These are phyloP conservation scores for Solanum infundibuliforme DNA, from an alignment of 257 asterid genomes.

Conservation along the genomic window DNA sequence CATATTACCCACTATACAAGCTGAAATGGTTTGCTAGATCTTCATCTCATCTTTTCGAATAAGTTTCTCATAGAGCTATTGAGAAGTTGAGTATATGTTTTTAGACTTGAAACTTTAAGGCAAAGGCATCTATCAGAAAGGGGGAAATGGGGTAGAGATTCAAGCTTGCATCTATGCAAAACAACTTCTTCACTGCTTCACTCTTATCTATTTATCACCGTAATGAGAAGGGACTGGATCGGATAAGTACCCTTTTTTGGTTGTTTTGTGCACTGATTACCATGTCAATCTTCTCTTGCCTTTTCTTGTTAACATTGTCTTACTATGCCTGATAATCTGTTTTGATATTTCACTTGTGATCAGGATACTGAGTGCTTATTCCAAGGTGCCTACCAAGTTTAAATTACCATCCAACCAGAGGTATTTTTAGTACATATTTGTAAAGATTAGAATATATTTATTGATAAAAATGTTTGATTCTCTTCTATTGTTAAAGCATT, in stretches of 20 bases:
- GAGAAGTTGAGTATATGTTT: not conserved
- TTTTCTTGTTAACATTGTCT: not conserved
- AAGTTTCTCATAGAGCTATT: not conserved
- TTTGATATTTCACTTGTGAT: not conserved
- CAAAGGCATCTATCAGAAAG: not conserved
- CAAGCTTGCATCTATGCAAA: not conserved
- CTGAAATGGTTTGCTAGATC: not conserved
- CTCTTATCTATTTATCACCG: not conserved
- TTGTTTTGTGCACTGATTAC: not conserved
- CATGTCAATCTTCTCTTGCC: not conserved
- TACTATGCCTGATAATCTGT: not conserved
- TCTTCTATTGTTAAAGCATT: not conserved
- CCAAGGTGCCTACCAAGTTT: constrained; percentile 63
- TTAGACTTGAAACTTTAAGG: not conserved
- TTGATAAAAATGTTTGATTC: not conserved
- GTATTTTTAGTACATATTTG: constrained; percentile 19
- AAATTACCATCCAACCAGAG: constrained; percentile 48
- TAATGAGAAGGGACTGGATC: not conserved
- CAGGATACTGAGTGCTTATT: constrained; percentile 70
- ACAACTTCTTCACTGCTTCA: not conserved
- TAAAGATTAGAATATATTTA: not conserved
- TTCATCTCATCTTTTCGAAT: not conserved
- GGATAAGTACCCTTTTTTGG: not conserved
- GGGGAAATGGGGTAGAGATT: not conserved
- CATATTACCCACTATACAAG: not conserved